A percentile compares a stretch with the other conserved stretches of the same genome.
These are phyloP conservation scores for Zymoseptoria ardabiliae DNA, from an alignment of 2,329 filamentous ascomycete species.

Conservation along the genomic window DNA sequence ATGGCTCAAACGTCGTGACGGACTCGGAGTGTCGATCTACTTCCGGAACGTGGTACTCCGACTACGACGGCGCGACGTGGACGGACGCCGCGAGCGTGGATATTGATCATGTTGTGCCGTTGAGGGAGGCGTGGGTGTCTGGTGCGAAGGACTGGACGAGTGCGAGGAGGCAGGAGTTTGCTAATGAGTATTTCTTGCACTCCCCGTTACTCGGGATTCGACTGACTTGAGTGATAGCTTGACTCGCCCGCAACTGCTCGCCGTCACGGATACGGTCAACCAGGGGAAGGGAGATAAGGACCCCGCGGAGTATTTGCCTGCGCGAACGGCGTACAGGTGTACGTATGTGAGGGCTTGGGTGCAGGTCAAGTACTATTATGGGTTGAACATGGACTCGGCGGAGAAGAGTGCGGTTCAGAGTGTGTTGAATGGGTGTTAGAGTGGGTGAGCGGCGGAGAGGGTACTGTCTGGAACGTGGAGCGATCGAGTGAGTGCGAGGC, in stretches of 20 bases:
- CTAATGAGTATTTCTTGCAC: conserved; percentile 38
- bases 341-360: conserved; percentile 72
- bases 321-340: conserved; percentile 64
- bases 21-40: conserved; percentile 55
- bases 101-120: conserved; percentile 76
- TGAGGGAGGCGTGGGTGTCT: conserved; percentile 46
- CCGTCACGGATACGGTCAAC: conserved; percentile 73
- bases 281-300: conserved; percentile 62
- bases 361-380: conserved; percentile 67
- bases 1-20: conserved; percentile 57
- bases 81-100: conserved; percentile 62
- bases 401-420: conserved; percentile 49
- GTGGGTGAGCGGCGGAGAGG: not conserved
- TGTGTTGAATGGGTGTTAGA: conserved; percentile 57
- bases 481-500: no score
- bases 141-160: conserved; percentile 68
- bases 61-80: conserved; percentile 69
- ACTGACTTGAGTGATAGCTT: conserved; percentile 49
- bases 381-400: conserved; percentile 58
- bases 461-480: no score
- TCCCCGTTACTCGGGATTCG: no score
- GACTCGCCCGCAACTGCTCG: conserved; percentile 65
- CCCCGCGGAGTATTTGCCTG: conserved; percentile 71
- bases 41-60: conserved; percentile 61
- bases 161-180: conserved; percentile 57